Base-by-base conservation (phyloP, 441 rosid genomes). In the Mallotus repandus region DNA sequence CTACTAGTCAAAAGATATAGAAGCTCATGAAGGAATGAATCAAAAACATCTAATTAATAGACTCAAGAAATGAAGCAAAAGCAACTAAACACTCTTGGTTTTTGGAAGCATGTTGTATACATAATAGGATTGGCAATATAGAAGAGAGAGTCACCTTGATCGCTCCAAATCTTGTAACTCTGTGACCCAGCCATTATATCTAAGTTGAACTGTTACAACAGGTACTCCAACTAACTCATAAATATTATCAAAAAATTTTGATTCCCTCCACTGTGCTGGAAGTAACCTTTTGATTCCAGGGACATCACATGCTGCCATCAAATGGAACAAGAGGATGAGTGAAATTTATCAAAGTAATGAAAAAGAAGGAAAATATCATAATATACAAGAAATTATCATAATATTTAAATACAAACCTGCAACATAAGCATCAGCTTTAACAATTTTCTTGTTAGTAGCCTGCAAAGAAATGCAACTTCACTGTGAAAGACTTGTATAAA, bases 181-280 rank as follows among this genome's bases (percentile, higher is more conserved):
- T 1, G 99, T 93, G 65, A 96, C 99, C 99, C 98, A 96, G 25
- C 99, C 98, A 63, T 93, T 87, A 85, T 96, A 96, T 81, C 99
- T 85, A 72, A 93, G 97, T 81, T 96, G 98, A 73, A 96, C 98
- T 0, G 97, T 96, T 70, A 88, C 84, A 63, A 93, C 98, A 16
- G 98, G 99, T 29, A 93, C 99, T 41, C 99, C 98, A 25, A 89
- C 97, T 15, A 96, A 86, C 85, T 89, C 86, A 63, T 96, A 93
- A 63, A 96, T 96, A 75, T 89, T 86, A 63, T 87, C 82, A 68
- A 96, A 96, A 80, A 96, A 85, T 53, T 89, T 83, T 58, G 83
- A 84, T 71, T 89, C 97, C 71, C 93, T 86, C 99, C 99, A 96
- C 54, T 85, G 74, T 13, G 84, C 74, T 8, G 98, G 99, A 69